These are phyloP conservation scores for Aspergillus sp. DNA, from an alignment of 2,329 filamentous ascomycete genomes.

Conservation along the genomic window DNA sequence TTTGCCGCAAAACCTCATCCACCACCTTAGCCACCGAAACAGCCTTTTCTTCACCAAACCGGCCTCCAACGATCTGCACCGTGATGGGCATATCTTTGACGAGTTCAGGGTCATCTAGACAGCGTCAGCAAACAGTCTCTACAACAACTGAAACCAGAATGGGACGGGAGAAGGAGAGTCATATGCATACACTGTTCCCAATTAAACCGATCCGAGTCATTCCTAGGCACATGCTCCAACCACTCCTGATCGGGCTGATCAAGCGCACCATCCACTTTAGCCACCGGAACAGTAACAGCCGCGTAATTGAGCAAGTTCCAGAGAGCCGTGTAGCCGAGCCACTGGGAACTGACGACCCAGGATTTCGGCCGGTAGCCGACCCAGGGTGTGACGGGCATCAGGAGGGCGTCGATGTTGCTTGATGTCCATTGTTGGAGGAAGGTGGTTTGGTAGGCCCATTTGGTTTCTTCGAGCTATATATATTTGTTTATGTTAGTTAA, in stretches of 20 bases:
- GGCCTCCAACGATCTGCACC: constrained; percentile 36
- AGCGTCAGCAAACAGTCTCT: too few species aligned
- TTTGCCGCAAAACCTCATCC: constrained; percentile 26
- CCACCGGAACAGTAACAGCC: constrained; percentile 43
- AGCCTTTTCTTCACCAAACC: constrained; percentile 37
- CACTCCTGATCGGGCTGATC: constrained; percentile 39
- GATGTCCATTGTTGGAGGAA: constrained; percentile 30
- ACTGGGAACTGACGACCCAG: constrained; percentile 36
- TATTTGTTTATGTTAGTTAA: too few species aligned
- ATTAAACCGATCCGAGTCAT: constrained; percentile 53
- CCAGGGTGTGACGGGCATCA: constrained; percentile 32
- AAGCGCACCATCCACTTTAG: constrained; percentile 41
- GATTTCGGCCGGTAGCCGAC: constrained; percentile 32
- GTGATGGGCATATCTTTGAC: constrained; percentile 36
- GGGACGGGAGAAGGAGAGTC: background rate
- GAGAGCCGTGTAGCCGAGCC: constrained; percentile 38
- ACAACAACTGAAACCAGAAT: too few species aligned
- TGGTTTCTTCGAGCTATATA: constrained; percentile 29
- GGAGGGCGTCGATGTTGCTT: constrained; percentile 33
- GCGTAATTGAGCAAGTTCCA: constrained; percentile 41
- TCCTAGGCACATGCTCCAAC: constrained; percentile 37
- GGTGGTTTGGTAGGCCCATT: constrained; percentile 20
- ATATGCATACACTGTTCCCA: constrained; percentile 32
- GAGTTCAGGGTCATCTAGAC: constrained; percentile 32
- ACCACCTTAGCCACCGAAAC: constrained; percentile 34